phyloP scores from a whole-genome alignment of 2,329 filamentous ascomycete species.

The Nemania diffusa region DNA sequence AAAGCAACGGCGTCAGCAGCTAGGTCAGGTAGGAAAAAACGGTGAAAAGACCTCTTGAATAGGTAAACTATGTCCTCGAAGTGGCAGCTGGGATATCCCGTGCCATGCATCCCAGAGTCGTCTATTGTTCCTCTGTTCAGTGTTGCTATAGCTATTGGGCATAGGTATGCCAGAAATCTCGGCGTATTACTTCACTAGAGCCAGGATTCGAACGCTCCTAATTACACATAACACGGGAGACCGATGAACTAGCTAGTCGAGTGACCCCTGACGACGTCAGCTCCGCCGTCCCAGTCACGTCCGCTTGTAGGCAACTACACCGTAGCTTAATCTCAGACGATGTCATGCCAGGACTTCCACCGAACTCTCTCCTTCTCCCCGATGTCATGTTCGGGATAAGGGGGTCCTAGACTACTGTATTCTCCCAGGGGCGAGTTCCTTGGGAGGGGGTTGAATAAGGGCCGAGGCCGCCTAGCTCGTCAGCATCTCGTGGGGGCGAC shows the following conservation, averaged over 20 bases:
- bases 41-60: constrained; percentile 40
- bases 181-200: not conserved
- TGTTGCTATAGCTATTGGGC: not conserved
- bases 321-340: not conserved
- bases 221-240: constrained; percentile 3
- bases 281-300: not conserved
- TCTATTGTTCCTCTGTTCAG: not conserved
- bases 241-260: not conserved
- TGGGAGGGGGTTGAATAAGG: not conserved
- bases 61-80: not conserved
- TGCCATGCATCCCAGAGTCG: not conserved
- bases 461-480: not conserved
- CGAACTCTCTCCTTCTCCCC: not conserved
- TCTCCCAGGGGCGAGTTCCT: constrained; percentile 2
- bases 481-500: constrained; percentile 23
- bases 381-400: not conserved
- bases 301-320: not conserved
- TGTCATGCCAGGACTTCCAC: not conserved
- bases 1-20: constrained; percentile 42
- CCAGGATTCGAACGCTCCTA: not conserved
- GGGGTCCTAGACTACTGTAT: not conserved
- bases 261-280: not conserved
- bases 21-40: constrained; percentile 49
- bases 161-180: not conserved
- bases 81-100: not conserved